Base-by-base conservation (phyloP, 2,329 filamentous ascomycete genomes). In the Monosporascus sp. region DNA sequence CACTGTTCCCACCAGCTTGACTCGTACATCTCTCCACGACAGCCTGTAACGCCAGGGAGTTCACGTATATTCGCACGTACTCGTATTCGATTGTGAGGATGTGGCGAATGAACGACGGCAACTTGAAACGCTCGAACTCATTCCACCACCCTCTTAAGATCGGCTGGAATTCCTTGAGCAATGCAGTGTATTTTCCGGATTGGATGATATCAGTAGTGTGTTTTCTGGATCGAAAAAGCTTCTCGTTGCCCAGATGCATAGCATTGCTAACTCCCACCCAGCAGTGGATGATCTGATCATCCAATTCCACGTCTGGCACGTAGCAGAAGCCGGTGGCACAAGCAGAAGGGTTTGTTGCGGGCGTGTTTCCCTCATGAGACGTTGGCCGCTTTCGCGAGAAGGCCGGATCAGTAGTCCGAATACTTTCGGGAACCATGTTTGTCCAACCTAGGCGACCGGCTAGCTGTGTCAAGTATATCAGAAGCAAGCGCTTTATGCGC, bases 61-160 rank as follows among this genome's bases (percentile, higher is more conserved):
- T 97, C 73, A 97, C 82, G 67, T 97, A 97, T 49, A 97, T 88
- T 64, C 93, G 84, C 26, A 93, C 91, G 67, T 97, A 97, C 65
- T 97, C 91, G 65, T 94, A 97, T 73, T 99, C 94, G 60, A 97
- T 97, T 7, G 85, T 87, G 31, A 99, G 77, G 54, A 97, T 92
- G 67, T 91, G 85, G 31, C 81, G 75, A 59, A 85, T 86, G 58
- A 80, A 87, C 22, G 75, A 80, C 2, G 85, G 85, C 50, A 88
- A 77, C 52, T 82, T 80, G 63, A 89, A 87, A n/a, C 83, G 79
- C 62, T 96, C 88, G 65, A 97, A 92, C 56, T 92, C 88, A 43
- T 79, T 80, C 72, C 84, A 87, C 89, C 93, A 97, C 44, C 88
- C 82, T 17, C 77, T 78, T 37, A 97, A 76, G 58, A 91, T 81